Evolutionary conservation across 495 filamentous ascomycete genomes (phyloP), one percentile per base, ranked within the genome.

Genomic region (Ascodesmis nigricans): DNA sequence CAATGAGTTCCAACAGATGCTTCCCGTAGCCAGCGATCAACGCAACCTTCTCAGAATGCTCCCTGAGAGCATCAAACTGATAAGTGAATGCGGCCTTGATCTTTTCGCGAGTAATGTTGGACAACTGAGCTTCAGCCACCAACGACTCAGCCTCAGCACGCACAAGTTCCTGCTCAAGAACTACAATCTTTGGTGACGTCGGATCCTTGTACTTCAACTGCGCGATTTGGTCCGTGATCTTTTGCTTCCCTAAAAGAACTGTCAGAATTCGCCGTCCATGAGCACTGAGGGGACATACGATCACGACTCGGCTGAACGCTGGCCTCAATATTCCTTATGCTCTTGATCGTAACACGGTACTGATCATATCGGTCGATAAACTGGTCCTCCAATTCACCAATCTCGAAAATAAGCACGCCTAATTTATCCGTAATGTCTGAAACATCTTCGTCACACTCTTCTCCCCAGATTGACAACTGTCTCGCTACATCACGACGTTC

Each of bases 181-280:
- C 82, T 34, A 91, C 81, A 34, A 97, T 95, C 55, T 79, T 82
- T 25, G 90, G 82, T 6, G 81, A 92, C 62, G 90, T 90, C 21
- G 87, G 87, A 55, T 97, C 90, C 61, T 95, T 95, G 71, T 95
- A 97, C 58, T 97, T 97, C 35, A 97, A 69, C 55, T 97, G 87
- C 11, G 87, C 84, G 45, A 97, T 95, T 48, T 95, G 79, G 53
- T 97, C 90, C 50, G 81, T 92, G 56, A 97, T 95, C 62, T 95
- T 97, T 57, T 97, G 87, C 59, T 97, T 97, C 53, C 82, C 81
- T 78, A 40, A 29, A n/a, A n/a, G 33, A 44, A 21, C 27, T 23
- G 35, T 21, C 21, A 34, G 10, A 15, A 15, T 31, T 17, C 26
- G 26, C 19, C 24, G 9, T 34, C 9, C 4, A 16, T 18, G 32